Conservation (phyloP, 2,329 filamentous ascomycete genomes). For the Colletotrichum godetiae region DNA sequence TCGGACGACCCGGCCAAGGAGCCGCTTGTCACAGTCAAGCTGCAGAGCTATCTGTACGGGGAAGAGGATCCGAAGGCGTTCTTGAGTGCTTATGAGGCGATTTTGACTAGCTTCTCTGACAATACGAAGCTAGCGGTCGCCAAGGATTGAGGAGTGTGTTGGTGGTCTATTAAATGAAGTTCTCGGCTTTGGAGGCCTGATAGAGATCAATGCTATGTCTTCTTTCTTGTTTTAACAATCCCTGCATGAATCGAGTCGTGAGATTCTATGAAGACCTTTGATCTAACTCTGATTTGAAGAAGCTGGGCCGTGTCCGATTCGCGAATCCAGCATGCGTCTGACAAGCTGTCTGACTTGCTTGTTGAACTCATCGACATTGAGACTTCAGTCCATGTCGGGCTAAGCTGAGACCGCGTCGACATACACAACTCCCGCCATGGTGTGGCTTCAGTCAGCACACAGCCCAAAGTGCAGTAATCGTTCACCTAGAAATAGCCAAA, state of each 20-base stretch:
- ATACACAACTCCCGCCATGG: neutral
- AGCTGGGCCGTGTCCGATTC: too few species aligned
- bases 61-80: neutral
- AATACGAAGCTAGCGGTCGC: neutral
- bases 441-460: neutral
- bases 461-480: too few species aligned
- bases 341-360: neutral
- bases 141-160: neutral
- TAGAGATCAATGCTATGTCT: neutral
- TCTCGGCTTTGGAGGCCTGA: neutral
- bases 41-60: slow-evolving; percentile 1
- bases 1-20: slow-evolving; percentile 4
- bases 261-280: neutral
- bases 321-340: neutral
- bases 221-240: neutral
- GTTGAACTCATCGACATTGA: neutral
- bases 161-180: too few species aligned
- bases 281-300: neutral
- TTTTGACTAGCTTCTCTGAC: neutral
- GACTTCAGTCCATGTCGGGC: neutral
- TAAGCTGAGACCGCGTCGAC: neutral
- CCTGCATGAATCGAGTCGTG: neutral
- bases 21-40: slow-evolving; percentile 12
- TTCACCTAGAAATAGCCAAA: neutral
- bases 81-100: neutral